These are phyloP conservation scores for Chytridium lagenaria DNA, from an alignment of 371 early-diverging fungal species.

Conservation along the genomic window DNA sequence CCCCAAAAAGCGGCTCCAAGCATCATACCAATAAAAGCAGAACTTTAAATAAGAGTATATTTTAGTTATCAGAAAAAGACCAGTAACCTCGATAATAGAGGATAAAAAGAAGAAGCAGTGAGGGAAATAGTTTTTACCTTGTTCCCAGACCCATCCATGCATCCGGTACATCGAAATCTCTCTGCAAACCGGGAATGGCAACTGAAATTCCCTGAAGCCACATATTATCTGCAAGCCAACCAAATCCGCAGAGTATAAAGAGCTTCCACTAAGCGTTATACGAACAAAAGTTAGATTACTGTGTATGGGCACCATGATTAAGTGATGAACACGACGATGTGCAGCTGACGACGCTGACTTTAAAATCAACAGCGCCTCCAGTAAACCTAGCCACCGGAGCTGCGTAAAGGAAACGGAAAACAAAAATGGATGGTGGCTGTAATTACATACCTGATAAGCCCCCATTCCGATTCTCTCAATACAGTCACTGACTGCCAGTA, in stretches of 20 bases:
- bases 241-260: slow-evolving; percentile 67
- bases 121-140: slow-evolving; percentile 2
- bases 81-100: too few species aligned
- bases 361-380: not conserved
- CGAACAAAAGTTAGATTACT: not conserved
- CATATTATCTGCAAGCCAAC: slow-evolving; percentile 90
- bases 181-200: slow-evolving; percentile 72
- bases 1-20: slow-evolving; percentile 87
- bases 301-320: not conserved
- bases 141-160: slow-evolving; percentile 27
- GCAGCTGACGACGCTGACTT: not conserved
- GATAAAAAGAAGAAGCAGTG: slow-evolving; percentile 60
- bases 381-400: not conserved
- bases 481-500: slow-evolving; percentile 10
- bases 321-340: not conserved
- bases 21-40: slow-evolving; percentile 81
- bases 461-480: slow-evolving; percentile 33
- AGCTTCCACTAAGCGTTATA: slow-evolving; percentile 63
- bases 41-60: slow-evolving; percentile 68
- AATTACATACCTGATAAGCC: slow-evolving; percentile 21
- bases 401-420: not conserved
- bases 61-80: too few species aligned
- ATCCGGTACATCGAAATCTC: slow-evolving; percentile 40
- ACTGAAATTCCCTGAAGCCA: slow-evolving; percentile 67
- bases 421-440: too few species aligned